A percentile compares a stretch with the other conserved stretches of the same genome.
phyloP scores from a whole-genome alignment of 1,284 basidiomycete genomes.

The Termitomyces sp. region DNA sequence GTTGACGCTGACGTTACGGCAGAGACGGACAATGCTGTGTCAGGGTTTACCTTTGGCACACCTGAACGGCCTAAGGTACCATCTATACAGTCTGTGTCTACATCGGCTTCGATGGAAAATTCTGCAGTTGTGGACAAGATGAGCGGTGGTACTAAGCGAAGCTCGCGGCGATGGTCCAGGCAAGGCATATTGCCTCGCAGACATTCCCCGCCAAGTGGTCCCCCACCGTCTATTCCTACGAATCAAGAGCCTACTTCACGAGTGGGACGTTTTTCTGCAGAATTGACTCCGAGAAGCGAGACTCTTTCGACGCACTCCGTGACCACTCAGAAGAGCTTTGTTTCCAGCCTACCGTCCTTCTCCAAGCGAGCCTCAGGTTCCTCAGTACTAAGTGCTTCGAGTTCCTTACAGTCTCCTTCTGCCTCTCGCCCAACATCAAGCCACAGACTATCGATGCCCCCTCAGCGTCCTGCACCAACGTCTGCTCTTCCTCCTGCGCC shows the following conservation, averaged over 20 bases:
- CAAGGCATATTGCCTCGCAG: constrained; percentile 49
- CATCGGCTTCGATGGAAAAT: constrained; percentile 40
- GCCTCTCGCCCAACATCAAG: constrained; percentile 32
- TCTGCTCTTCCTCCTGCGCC: constrained; percentile 67
- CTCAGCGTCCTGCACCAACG: constrained; percentile 62
- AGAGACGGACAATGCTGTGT: constrained; percentile 22
- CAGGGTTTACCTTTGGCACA: constrained; percentile 30
- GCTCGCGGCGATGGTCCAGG: constrained; percentile 52
- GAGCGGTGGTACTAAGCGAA: constrained; percentile 34
- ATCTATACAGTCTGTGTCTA: constrained; percentile 53
- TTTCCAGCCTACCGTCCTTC: constrained; percentile 46
- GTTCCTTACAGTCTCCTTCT: constrained; percentile 40
- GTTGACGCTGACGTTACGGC: constrained; percentile 7
- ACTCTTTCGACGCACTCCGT: constrained; percentile 40
- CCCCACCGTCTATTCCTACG: constrained; percentile 46
- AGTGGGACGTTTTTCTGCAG: constrained; percentile 22
- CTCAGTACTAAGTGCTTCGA: constrained; percentile 46
- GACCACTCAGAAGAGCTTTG: constrained; percentile 41
- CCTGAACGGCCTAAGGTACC: constrained; percentile 36
- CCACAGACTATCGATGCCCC: constrained; percentile 58
- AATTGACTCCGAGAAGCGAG: constrained; percentile 40
- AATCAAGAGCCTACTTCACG: constrained; percentile 15
- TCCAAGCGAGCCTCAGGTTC: constrained; percentile 56
- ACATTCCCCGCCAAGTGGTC: constrained; percentile 51
- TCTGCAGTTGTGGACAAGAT: constrained; percentile 32